These are phyloP conservation scores for Sungouiella thailandica DNA, from an alignment of 805 yeast species.

Conservation along the genomic window DNA sequence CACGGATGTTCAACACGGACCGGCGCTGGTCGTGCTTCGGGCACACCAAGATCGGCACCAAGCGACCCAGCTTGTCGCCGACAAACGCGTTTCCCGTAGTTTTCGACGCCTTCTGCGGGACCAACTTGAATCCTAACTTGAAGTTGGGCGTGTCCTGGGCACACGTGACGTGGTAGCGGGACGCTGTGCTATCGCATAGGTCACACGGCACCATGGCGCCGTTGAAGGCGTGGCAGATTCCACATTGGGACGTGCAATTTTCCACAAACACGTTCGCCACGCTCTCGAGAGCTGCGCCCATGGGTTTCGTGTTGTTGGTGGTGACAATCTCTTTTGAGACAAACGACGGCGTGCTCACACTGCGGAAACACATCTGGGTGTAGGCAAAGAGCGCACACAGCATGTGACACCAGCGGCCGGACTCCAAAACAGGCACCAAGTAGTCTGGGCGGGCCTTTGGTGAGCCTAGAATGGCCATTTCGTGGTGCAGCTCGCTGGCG, in stretches of 20 bases:
- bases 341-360: conserved; percentile 6
- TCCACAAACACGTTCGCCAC: conserved; percentile 23
- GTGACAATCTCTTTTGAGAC: conserved; percentile 6
- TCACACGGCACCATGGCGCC: conserved; percentile 51
- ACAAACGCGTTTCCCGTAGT: conserved; percentile 10
- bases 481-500: conserved; percentile 46
- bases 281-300: conserved; percentile 20
- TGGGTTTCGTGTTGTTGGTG: conserved; percentile 4
- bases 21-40: conserved; percentile 27
- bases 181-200: conserved; percentile 29
- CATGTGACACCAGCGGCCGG: conserved; percentile 74
- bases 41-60: conserved; percentile 44
- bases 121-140: conserved; percentile 50
- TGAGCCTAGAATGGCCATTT: conserved; percentile 39
- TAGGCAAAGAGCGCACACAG: conserved; percentile 60
- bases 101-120: conserved; percentile 16
- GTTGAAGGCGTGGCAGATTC: conserved; percentile 39
- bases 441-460: conserved; percentile 51
- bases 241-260: conserved; percentile 35
- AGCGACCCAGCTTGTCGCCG: conserved; percentile 30
- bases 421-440: conserved; percentile 56
- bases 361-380: conserved; percentile 23
- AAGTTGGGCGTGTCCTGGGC: conserved; percentile 45
- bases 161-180: conserved; percentile 50
- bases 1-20: conserved; percentile 22